Evolutionary conservation across 345 rosid genomes (phyloP).

Genomic region (Salix arbutifolia): DNA sequence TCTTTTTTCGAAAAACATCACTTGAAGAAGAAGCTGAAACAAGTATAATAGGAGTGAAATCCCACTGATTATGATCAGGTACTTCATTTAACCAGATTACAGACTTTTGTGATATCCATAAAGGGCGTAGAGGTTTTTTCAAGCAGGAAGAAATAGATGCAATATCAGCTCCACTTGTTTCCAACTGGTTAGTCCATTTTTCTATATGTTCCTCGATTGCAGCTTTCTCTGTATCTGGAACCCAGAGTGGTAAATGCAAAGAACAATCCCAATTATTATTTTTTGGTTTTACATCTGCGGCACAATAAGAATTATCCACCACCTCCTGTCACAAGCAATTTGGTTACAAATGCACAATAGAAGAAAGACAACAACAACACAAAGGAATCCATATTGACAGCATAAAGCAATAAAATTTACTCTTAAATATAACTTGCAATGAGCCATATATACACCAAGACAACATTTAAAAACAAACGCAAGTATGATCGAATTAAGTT

Average conservation of each 20-base stretch:
- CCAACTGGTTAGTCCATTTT: constrained; percentile 65
- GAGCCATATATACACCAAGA: no score
- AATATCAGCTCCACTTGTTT: constrained; percentile 83
- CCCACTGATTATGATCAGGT: constrained; percentile 87
- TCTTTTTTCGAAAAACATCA: constrained; percentile 37
- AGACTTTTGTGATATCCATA: constrained; percentile 85
- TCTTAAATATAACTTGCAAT: no score
- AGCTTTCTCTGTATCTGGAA: constrained; percentile 67
- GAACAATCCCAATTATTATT: constrained; percentile 64
- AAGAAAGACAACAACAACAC: not conserved
- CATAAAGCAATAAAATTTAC: no score
- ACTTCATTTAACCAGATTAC: constrained; percentile 90
- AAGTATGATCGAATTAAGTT: no score
- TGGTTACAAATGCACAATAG: not conserved
- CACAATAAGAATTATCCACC: constrained; percentile 10
- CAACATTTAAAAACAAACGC: no score
- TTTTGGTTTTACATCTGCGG: constrained; percentile 10
- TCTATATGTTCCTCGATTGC: constrained; percentile 62
- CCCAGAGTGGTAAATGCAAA: constrained; percentile 93
- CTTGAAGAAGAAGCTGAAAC: constrained; percentile 65
- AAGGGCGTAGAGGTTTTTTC: constrained; percentile 72
- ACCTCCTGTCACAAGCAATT: constrained; percentile 23
- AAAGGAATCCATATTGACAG: no score
- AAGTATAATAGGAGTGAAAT: constrained; percentile 79
- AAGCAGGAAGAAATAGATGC: constrained; percentile 50